Percentiles rank a stretch among this genome's conserved stretches.
phyloP scores from a whole-genome alignment of 345 rosid species.

The Sonneratia caseolaris region DNA sequence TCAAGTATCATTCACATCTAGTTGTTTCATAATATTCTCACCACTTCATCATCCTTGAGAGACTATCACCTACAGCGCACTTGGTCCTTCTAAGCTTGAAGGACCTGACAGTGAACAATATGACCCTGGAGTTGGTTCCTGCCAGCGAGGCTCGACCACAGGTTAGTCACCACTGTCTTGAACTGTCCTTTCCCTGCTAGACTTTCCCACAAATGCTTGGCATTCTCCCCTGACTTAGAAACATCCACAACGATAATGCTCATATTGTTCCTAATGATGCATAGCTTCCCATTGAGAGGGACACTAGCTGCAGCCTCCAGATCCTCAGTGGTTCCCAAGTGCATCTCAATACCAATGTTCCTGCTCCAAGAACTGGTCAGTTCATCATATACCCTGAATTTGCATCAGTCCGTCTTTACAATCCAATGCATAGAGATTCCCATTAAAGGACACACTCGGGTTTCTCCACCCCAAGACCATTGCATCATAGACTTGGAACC shows the following conservation, averaged over 20 bases:
- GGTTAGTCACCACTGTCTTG: constrained; percentile 5
- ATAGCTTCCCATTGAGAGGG: constrained; percentile 13
- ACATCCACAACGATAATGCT: constrained; percentile 20
- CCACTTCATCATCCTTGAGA: too few species aligned
- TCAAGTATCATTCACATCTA: too few species aligned
- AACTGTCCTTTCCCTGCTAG: constrained; percentile 10
- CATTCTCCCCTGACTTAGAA: not conserved
- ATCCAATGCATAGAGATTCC: constrained; percentile 56
- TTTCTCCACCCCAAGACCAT: constrained; percentile 76
- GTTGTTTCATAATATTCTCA: too few species aligned
- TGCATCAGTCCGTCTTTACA: constrained; percentile 61
- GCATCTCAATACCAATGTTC: constrained; percentile 55
- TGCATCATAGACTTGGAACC: constrained; percentile 56
- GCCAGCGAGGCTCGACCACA: constrained; percentile 13
- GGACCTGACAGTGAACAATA: constrained; percentile 7
- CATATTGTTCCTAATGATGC: constrained; percentile 20
- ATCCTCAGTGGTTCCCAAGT: constrained; percentile 15
- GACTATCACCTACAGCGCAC: too few species aligned
- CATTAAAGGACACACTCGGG: constrained; percentile 48
- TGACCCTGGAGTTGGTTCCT: constrained; percentile 9
- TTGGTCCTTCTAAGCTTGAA: not conserved
- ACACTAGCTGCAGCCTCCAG: constrained; percentile 13
- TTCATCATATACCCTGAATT: constrained; percentile 57
- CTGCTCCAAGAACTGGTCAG: constrained; percentile 57
- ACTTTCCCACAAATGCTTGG: constrained; percentile 6